These are phyloP conservation scores for Trapa incisa DNA, from an alignment of 345 rosid species.

Conservation along the genomic window DNA sequence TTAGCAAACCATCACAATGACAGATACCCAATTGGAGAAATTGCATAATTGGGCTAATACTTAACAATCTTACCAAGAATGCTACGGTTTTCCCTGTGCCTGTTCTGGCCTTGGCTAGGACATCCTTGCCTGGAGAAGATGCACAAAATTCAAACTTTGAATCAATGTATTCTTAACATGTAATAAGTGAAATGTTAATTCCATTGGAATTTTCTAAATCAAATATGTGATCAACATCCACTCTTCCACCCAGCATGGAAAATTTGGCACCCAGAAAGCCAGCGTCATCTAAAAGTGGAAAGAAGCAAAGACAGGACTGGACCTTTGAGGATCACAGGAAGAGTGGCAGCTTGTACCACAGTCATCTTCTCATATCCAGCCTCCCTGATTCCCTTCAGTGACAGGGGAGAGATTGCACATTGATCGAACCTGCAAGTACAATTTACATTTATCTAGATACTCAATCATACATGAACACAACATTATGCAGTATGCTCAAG, in stretches of 20 bases:
- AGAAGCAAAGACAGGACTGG: neutral
- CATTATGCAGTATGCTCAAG: neutral
- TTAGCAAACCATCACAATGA: neutral
- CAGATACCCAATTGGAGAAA: neutral
- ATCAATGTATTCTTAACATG: no score
- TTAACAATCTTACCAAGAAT: slow-evolving; percentile 65
- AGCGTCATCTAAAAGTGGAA: no score
- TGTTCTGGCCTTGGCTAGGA: slow-evolving; percentile 94
- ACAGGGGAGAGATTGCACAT: slow-evolving; percentile 57
- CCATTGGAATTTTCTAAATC: neutral
- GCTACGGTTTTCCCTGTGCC: slow-evolving; percentile 98
- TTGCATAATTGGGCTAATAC: neutral
- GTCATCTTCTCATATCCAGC: slow-evolving; percentile 94
- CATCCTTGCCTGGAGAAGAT: slow-evolving; percentile 66
- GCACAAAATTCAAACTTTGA: neutral
- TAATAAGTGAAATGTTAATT: neutral
- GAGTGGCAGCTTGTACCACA: slow-evolving; percentile 89
- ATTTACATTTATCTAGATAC: slow-evolving; percentile 8
- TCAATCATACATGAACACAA: no score
- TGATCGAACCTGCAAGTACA: slow-evolving; percentile 69
- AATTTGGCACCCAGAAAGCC: no score
- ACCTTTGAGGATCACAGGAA: slow-evolving; percentile 81
- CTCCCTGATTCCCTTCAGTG: slow-evolving; percentile 69
- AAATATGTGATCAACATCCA: no score
- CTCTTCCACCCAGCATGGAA: no score